phyloP scores from a whole-genome alignment of 768 basidiomycete species.

The Boletus reticulatus region DNA sequence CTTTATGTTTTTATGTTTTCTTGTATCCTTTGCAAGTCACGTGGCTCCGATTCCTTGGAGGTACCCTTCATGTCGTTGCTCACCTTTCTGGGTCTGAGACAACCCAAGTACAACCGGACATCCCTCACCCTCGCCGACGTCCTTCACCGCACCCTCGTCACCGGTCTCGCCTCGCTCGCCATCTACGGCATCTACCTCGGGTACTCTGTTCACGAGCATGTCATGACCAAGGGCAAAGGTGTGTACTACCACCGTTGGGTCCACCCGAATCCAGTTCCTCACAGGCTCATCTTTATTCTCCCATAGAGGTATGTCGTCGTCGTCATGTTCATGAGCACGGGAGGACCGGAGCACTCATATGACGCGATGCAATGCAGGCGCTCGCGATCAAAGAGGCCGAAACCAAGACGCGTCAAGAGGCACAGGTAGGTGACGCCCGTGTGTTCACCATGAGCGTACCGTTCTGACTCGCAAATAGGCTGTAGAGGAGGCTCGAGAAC shows the following conservation, averaged over 20 bases:
- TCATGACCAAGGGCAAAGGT: slow-evolving; percentile 33
- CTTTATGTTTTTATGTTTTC: slow-evolving; percentile 13
- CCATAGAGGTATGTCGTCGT: slow-evolving; percentile 20
- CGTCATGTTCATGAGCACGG: not conserved
- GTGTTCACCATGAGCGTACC: no score
- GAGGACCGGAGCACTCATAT: not conserved
- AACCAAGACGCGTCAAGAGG: slow-evolving; percentile 13
- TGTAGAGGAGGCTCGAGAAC: slow-evolving; percentile 28
- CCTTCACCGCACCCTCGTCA: slow-evolving; percentile 31
- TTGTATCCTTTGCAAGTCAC: not conserved
- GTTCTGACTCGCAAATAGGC: slow-evolving; percentile 12
- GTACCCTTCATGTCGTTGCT: slow-evolving; percentile 24
- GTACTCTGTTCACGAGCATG: slow-evolving; percentile 30
- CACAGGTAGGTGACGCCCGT: slow-evolving; percentile 10
- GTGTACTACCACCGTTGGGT: not conserved
- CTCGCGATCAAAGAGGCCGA: slow-evolving; percentile 24
- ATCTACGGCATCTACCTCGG: slow-evolving; percentile 33
- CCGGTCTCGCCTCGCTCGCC: slow-evolving; percentile 27
- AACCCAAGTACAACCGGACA: slow-evolving; percentile 20
- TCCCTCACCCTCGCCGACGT: slow-evolving; percentile 27
- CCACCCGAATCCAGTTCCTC: not conserved
- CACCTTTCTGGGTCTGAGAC: slow-evolving; percentile 26
- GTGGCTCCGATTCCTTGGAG: not conserved
- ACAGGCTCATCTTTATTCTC: not conserved
- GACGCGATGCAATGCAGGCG: slow-evolving; percentile 6